These are phyloP conservation scores for Solanum boliviense DNA, from an alignment of 257 asterid genomes.

Conservation along the genomic window DNA sequence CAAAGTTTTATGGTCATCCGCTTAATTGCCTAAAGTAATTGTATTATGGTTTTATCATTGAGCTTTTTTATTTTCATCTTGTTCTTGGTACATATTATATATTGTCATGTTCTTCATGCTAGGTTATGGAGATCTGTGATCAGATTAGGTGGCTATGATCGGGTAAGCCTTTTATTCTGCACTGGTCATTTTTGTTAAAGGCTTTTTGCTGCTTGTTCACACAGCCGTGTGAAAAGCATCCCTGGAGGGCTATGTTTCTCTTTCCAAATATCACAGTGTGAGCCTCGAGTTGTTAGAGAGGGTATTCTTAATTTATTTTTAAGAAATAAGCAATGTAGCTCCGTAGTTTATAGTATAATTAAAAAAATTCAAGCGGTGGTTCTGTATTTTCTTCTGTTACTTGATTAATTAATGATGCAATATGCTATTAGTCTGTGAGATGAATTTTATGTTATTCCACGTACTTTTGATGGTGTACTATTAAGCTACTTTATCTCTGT, in stretches of 20 bases:
- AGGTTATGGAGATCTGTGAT: conserved; percentile 89
- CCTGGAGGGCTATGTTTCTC: neutral
- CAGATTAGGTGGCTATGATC: conserved; percentile 86
- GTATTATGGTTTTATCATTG: neutral
- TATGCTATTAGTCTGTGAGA: neutral
- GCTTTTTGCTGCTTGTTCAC: neutral
- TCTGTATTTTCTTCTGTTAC: neutral
- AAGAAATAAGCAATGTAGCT: neutral
- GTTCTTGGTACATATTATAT: neutral
- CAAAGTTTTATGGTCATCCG: conserved; percentile 78
- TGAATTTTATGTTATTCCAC: neutral
- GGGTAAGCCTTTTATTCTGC: conserved; percentile 33
- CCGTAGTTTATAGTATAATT: neutral
- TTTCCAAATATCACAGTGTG: neutral
- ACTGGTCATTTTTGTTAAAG: too few species aligned
- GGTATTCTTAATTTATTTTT: neutral
- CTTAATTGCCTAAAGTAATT: conserved; percentile 72
- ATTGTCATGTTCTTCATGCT: conserved; percentile 1
- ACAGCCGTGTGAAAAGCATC: neutral
- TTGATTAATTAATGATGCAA: neutral
- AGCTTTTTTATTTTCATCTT: neutral
- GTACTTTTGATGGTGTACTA: neutral
- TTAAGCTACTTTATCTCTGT: neutral
- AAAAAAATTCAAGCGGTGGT: neutral
- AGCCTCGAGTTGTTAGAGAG: neutral